These are phyloP conservation scores for Talinum fruticosum DNA, from an alignment of 148 eudicot species.

Conservation along the genomic window DNA sequence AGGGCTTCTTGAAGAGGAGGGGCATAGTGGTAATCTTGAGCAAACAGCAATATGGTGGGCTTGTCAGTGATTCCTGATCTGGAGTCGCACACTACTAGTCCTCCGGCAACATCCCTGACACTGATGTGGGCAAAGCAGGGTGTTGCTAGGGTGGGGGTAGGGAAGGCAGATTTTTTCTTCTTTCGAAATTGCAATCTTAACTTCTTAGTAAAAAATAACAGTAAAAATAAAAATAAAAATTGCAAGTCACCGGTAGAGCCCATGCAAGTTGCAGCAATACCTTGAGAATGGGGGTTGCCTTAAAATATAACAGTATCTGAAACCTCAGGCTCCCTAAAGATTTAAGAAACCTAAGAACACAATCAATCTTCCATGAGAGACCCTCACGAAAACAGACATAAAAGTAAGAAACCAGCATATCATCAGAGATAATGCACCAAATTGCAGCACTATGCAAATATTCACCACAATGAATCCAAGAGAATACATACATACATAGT, in stretches of 20 bases:
- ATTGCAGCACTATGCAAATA: neutral
- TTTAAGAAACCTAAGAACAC: conserved; percentile 58
- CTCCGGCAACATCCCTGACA: too few relatives aligned
- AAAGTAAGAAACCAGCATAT: neutral
- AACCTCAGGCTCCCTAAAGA: conserved; percentile 76
- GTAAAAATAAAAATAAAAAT: too few relatives aligned
- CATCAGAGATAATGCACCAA: neutral
- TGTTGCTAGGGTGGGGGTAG: too few relatives aligned
- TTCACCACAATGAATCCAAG: neutral
- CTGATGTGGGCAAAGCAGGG: too few relatives aligned
- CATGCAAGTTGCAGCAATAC: conserved; percentile 24
- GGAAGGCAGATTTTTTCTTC: too few relatives aligned
- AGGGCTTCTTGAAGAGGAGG: too few relatives aligned
- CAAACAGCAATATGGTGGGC: too few relatives aligned
- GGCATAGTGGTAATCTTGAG: too few relatives aligned
- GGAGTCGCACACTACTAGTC: too few relatives aligned
- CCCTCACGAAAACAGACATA: neutral
- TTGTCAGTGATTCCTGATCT: too few relatives aligned
- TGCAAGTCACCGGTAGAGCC: neutral
- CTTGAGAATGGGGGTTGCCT: conserved; percentile 79
- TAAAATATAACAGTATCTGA: conserved; percentile 82
- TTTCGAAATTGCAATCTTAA: too few relatives aligned
- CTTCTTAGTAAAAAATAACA: too few relatives aligned
- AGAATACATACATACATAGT: neutral
- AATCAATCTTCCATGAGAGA: neutral